Percentiles rank a stretch among this genome's conserved stretches.
Evolutionary conservation across 805 yeast genomes (phyloP).

Genomic region (Cyberlindnera nakhonratchasimensis): DNA sequence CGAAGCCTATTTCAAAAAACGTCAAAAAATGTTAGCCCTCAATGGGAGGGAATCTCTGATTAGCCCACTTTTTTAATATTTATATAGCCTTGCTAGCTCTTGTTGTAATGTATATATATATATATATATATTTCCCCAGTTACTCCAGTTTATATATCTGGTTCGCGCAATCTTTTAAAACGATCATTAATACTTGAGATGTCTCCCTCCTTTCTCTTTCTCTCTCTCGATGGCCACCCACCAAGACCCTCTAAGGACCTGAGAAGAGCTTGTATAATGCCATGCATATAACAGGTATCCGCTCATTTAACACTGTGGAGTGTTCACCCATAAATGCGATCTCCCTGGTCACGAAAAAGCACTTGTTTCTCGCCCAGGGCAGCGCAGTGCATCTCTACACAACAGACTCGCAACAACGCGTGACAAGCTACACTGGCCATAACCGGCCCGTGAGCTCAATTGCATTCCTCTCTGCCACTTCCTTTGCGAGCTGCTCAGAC

Average conservation of each 20-base stretch:
- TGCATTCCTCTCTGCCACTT: slow-evolving; percentile 6
- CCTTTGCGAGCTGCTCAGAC: slow-evolving; percentile 17
- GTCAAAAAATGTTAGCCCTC: no score
- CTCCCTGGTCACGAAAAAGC: not conserved
- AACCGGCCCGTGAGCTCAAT: slow-evolving; percentile 12
- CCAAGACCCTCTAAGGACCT: not conserved
- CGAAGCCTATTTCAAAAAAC: no score
- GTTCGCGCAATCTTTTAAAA: no score
- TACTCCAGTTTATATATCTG: no score
- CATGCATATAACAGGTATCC: not conserved
- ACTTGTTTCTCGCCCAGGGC: slow-evolving; percentile 13
- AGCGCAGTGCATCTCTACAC: slow-evolving; percentile 7
- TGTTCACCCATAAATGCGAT: slow-evolving; percentile 5
- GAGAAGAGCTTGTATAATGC: not conserved
- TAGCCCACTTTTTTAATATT: no score
- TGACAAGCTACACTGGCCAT: slow-evolving; percentile 12
- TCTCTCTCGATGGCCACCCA: no score
- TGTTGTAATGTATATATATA: no score
- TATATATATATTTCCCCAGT: no score
- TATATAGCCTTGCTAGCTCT: no score
- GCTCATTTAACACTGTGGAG: not conserved
- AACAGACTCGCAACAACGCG: slow-evolving; percentile 1
- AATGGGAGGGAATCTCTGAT: no score
- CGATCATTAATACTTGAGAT: no score
- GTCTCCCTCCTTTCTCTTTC: no score